Conservation (phyloP, 129 eudicot genomes). For the Calendula officinalis region DNA sequence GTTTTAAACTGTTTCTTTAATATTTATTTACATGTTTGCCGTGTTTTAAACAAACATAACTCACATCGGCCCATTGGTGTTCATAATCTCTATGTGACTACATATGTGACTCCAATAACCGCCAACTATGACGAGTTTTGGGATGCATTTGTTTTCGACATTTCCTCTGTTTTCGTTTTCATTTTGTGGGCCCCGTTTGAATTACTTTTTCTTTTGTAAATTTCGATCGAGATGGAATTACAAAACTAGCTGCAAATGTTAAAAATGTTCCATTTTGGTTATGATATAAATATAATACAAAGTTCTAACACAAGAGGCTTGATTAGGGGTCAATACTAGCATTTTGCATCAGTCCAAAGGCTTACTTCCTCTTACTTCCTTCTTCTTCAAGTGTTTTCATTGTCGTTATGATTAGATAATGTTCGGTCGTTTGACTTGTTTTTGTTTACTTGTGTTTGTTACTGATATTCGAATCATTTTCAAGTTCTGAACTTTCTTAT, state of each 20-base stretch:
- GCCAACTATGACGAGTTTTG: neutral
- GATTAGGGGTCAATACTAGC: conserved; percentile 30
- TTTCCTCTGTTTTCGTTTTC: neutral
- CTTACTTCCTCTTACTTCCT: conserved; percentile 8
- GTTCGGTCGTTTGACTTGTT: conserved; percentile 7
- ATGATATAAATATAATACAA: conserved; percentile 4
- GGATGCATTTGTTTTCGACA: neutral
- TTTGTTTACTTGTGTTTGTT: conserved; percentile 26
- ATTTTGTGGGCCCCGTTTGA: too few relatives aligned
- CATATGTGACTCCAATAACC: neutral
- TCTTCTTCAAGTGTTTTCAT: conserved; percentile 16
- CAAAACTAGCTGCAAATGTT: conserved; percentile 12
- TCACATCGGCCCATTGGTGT: too few relatives aligned
- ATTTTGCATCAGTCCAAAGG: conserved; percentile 35
- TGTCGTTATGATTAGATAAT: conserved; percentile 14
- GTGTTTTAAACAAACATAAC: too few relatives aligned
- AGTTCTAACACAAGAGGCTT: conserved; percentile 10
- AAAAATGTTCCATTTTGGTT: neutral
- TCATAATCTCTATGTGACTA: neutral
- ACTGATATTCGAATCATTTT: conserved; percentile 2
- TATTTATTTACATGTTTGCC: too few relatives aligned
- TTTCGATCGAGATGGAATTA: too few relatives aligned
- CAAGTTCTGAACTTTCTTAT: neutral
- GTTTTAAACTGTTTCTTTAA: too few relatives aligned
- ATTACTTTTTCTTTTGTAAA: too few relatives aligned